Conservation (phyloP, 2,329 filamentous ascomycete species). For the Fusarium agapanthi region DNA sequence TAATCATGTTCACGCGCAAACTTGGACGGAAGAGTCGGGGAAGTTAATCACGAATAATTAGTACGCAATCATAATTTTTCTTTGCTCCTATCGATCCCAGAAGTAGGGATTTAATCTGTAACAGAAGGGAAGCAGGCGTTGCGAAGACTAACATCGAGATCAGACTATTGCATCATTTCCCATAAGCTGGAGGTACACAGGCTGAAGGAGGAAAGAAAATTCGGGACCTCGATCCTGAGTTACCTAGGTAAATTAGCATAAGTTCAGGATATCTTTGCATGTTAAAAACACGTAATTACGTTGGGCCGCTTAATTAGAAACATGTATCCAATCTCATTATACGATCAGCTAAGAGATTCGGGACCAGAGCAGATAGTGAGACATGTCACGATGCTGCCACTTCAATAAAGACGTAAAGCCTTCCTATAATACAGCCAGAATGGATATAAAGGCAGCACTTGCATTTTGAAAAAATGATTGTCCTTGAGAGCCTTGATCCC, state of each 20-base stretch:
- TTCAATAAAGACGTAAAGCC: not conserved
- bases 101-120: rapidly evolving
- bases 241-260: no score
- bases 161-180: rapidly evolving
- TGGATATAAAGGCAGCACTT: not conserved
- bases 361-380: not conserved
- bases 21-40: not conserved
- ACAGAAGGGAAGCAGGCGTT: not conserved
- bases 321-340: not conserved
- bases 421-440: not conserved
- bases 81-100: rapidly evolving
- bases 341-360: not conserved
- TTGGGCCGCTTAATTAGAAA: not conserved
- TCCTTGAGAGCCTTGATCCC: rapidly evolving
- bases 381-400: not conserved
- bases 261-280: not conserved
- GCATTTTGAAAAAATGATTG: rapidly evolving
- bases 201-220: rapidly evolving
- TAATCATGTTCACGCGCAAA: not conserved
- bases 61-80: rapidly evolving
- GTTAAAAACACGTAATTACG: not conserved
- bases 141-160: not conserved
- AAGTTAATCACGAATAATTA: not conserved
- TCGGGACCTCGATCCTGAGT: not conserved
- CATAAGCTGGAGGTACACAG: rapidly evolving